Conservation (phyloP, 208 protist species). For the Porcisia hertigi region DNA sequence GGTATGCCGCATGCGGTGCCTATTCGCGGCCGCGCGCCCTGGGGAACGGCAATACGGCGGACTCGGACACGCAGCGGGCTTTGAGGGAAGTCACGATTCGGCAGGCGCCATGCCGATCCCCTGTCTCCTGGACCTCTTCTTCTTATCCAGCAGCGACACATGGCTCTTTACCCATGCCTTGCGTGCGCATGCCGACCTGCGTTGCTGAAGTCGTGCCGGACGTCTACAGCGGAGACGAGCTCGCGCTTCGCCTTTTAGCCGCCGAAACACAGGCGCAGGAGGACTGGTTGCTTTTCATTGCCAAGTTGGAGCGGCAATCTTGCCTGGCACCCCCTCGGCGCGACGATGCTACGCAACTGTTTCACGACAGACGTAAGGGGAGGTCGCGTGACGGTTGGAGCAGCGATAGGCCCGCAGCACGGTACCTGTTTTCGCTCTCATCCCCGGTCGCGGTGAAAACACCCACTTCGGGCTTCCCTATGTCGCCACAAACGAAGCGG, state of each 20-base stretch:
- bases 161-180: background rate
- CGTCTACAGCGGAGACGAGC: conserved; percentile 13
- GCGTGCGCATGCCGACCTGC: background rate
- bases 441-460: background rate
- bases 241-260: conserved; percentile 18
- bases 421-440: background rate
- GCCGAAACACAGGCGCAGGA: conserved; percentile 19
- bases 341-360: background rate
- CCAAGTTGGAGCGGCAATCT: conserved; percentile 23
- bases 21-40: background rate
- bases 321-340: conserved; percentile 11
- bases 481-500: background rate
- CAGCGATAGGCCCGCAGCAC: background rate
- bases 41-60: background rate
- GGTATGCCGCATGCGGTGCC: conserved; percentile 21
- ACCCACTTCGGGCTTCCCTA: background rate
- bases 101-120: background rate
- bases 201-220: background rate
- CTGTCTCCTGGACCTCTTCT: background rate
- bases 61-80: background rate
- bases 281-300: conserved; percentile 16
- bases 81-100: background rate
- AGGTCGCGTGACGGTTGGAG: background rate
- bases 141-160: background rate
- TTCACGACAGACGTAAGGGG: background rate